Evolutionary conservation across 805 yeast genomes (phyloP).

Genomic region (Millerozyma acaciae): DNA sequence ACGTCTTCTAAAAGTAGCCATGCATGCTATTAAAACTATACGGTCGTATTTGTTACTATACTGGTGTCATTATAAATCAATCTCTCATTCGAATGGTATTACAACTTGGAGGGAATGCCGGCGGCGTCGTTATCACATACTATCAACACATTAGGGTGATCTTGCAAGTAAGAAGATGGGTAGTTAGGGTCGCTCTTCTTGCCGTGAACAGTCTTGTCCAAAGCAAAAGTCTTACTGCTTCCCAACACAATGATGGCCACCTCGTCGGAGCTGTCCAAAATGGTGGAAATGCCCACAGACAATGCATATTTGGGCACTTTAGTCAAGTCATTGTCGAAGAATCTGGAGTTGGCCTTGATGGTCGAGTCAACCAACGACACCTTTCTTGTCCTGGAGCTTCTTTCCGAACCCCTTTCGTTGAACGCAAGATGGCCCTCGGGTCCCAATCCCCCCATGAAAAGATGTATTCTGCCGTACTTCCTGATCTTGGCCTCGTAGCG

Average conservation of each 20-base stretch:
- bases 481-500: constrained; percentile 47
- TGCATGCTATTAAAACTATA: too few relatives aligned
- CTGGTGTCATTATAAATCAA: too few relatives aligned
- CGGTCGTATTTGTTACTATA: too few relatives aligned
- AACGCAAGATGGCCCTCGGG: constrained; percentile 62
- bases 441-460: constrained; percentile 58
- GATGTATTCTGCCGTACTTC: constrained; percentile 45
- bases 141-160: constrained; percentile 41
- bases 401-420: constrained; percentile 52
- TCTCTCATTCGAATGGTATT: constrained; percentile 7
- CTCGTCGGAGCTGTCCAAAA: constrained; percentile 52
- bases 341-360: constrained; percentile 50
- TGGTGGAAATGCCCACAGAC: constrained; percentile 55
- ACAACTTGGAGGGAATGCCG: constrained; percentile 33
- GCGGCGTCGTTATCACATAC: constrained; percentile 50
- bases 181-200: constrained; percentile 32
- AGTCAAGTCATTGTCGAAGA: constrained; percentile 42
- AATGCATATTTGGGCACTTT: constrained; percentile 52
- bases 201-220: constrained; percentile 42
- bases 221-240: constrained; percentile 41
- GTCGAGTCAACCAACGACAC: constrained; percentile 48
- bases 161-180: constrained; percentile 50
- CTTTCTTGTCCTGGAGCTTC: constrained; percentile 43
- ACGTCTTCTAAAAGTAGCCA: too few relatives aligned
- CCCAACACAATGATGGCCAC: constrained; percentile 52